Conservation (phyloP, 2,329 filamentous ascomycete genomes). For the Microdochium bolleyi region DNA sequence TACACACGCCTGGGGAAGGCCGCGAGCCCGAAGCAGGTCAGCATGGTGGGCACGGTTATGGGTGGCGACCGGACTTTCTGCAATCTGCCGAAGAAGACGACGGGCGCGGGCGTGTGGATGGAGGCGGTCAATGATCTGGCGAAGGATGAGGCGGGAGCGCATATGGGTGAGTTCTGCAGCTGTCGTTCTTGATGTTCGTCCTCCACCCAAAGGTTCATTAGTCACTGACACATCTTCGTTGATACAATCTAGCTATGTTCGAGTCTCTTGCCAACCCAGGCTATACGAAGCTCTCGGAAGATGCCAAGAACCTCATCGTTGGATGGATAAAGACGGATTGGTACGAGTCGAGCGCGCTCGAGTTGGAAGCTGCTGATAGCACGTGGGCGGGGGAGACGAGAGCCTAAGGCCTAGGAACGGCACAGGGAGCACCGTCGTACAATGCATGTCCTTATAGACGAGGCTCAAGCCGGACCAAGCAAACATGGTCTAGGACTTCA, state of each 20-base stretch:
- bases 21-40: slow-evolving; percentile 44
- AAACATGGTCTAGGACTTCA: too few relatives aligned
- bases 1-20: slow-evolving; percentile 77
- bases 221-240: slow-evolving; percentile 1
- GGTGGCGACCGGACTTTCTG: slow-evolving; percentile 81
- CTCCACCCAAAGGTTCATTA: not conserved
- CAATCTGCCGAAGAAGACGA: slow-evolving; percentile 57
- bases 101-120: slow-evolving; percentile 44
- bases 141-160: slow-evolving; percentile 70
- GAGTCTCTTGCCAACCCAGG: slow-evolving; percentile 63
- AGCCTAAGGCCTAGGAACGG: not conserved
- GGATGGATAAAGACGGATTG: slow-evolving; percentile 58
- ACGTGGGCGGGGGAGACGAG: slow-evolving; percentile 18
- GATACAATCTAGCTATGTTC: slow-evolving; percentile 54
- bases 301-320: slow-evolving; percentile 57
- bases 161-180: slow-evolving; percentile 51
- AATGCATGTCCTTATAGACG: too few relatives aligned
- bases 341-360: slow-evolving; percentile 46
- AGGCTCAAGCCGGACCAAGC: too few relatives aligned
- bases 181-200: not conserved
- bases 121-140: slow-evolving; percentile 72
- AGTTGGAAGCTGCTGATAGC: not conserved
- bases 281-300: slow-evolving; percentile 58
- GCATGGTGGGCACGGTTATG: slow-evolving; percentile 49
- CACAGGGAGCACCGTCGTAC: too few relatives aligned